Evolutionary conservation across 2,329 filamentous ascomycete species (phyloP), one percentile per base, ranked within the genome.

Genomic region (Aspergillus intermedius): DNA sequence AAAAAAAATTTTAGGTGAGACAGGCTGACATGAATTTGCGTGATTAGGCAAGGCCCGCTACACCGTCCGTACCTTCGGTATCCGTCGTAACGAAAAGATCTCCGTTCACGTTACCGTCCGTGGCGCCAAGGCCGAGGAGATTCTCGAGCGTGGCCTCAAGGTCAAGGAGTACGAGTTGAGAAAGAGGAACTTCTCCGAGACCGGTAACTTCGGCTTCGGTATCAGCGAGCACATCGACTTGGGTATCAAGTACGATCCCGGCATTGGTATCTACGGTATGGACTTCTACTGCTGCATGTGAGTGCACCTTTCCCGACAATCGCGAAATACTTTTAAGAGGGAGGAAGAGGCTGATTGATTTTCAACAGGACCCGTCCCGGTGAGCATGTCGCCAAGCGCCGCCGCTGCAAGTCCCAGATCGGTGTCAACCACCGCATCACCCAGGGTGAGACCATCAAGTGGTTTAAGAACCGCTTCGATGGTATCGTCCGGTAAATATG

Each of bases 1-100:
- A 49, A 25, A n/a, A 37, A 17, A 44, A 17, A 43, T 13, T 37
- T 32, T 44, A 6, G 19, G 17, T 15, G 21, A 35, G 25, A 49
- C 21, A 23, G 17, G 41, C 22, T 19, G 41, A 22, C 23, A n/a
- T 12, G 13, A 44, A 49, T 54, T 48, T 55, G 37, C 45, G 49
- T 51, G 44, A 48, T 66, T 69, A 91, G 88, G 87, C 90, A 98
- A 98, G 88, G 93, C 93, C 77, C 89, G 93, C 73, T 98, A 97
- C 86, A 98, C 93, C 66, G 93, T 98, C 84, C 91, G 93, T 81
- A 97, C 91, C 73, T 98, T 98, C 79, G 93, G 93, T 86, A 98
- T 98, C 84, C 91, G 93, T 77, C 91, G 93, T 90, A 98, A 98
- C 87, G 93, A 98, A 78, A 97, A 96, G 88, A 98, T 98, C 72